phyloP scores from a whole-genome alignment of 495 filamentous ascomycete species.

The Bryoglossum gracile region DNA sequence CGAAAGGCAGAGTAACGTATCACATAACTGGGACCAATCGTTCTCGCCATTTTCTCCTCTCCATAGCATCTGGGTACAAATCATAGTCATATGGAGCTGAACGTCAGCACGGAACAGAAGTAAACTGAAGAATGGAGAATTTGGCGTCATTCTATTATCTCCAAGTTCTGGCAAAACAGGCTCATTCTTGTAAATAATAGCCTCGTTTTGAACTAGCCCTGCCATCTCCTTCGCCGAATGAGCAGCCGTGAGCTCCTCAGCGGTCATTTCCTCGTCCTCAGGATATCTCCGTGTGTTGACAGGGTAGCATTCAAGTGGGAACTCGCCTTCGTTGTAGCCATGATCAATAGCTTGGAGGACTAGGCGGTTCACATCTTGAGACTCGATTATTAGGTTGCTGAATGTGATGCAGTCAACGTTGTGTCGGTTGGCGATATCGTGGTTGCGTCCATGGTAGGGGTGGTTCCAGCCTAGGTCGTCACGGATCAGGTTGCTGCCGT shows the following conservation, averaged over 20 bases:
- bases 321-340: background rate
- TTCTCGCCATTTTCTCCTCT: constrained; percentile 5
- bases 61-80: background rate
- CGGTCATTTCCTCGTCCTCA: too few relatives aligned
- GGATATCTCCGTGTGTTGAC: too few relatives aligned
- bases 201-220: too few relatives aligned
- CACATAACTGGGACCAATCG: constrained; percentile 25
- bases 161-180: too few relatives aligned
- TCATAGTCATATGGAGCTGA: background rate
- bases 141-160: background rate
- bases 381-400: background rate
- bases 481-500: background rate
- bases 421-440: background rate
- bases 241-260: too few relatives aligned
- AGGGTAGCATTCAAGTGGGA: background rate
- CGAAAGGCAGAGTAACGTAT: constrained; percentile 40
- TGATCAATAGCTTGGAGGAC: background rate
- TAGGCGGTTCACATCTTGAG: too few relatives aligned
- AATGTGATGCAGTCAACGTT: background rate
- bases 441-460: background rate
- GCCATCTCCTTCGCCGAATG: too few relatives aligned
- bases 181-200: too few relatives aligned
- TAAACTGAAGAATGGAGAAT: background rate
- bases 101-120: background rate
- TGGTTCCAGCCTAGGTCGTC: background rate